Evolutionary conservation across 1,284 basidiomycete species (phyloP).

Genomic region (Trichosporon sp.): DNA sequence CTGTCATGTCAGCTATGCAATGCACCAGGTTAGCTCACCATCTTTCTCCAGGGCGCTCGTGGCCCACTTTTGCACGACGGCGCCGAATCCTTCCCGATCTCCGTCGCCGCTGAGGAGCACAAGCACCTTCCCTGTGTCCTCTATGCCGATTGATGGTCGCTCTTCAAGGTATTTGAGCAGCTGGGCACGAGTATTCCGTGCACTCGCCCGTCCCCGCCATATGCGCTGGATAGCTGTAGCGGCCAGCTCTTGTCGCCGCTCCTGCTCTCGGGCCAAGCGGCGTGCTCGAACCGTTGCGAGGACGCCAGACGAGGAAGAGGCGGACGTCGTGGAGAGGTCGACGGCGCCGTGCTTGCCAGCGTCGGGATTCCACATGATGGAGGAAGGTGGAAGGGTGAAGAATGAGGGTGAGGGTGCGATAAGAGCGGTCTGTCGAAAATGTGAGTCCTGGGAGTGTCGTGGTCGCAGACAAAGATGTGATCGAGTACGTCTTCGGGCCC

Average conservation of each 20-base stretch:
- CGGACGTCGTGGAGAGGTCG: constrained; percentile 37
- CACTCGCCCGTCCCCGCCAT: constrained; percentile 35
- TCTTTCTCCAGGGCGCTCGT: constrained; percentile 3
- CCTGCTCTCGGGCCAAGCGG: constrained; percentile 34
- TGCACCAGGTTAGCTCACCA: background rate
- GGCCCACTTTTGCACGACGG: constrained; percentile 23
- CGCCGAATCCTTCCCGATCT: constrained; percentile 8
- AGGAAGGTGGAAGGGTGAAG: background rate
- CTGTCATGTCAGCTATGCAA: background rate
- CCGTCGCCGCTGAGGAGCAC: constrained; percentile 15
- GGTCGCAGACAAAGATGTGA: background rate
- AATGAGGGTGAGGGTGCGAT: background rate
- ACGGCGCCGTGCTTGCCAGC: constrained; percentile 20
- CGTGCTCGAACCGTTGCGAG: constrained; percentile 35
- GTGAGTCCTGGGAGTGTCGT: too few relatives aligned
- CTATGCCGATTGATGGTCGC: background rate
- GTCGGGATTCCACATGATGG: constrained; percentile 21
- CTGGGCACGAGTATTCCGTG: background rate
- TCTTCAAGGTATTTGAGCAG: background rate
- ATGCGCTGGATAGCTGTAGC: constrained; percentile 37
- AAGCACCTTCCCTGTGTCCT: constrained; percentile 7
- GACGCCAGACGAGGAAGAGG: constrained; percentile 34
- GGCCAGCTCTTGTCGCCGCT: constrained; percentile 28
- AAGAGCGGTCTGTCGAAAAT: too few relatives aligned
- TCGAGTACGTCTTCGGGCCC: background rate